Percentiles rank a stretch among this genome's conserved stretches.
Conservation (phyloP, 2,329 filamentous ascomycete genomes). For the Esteya vermicola region DNA sequence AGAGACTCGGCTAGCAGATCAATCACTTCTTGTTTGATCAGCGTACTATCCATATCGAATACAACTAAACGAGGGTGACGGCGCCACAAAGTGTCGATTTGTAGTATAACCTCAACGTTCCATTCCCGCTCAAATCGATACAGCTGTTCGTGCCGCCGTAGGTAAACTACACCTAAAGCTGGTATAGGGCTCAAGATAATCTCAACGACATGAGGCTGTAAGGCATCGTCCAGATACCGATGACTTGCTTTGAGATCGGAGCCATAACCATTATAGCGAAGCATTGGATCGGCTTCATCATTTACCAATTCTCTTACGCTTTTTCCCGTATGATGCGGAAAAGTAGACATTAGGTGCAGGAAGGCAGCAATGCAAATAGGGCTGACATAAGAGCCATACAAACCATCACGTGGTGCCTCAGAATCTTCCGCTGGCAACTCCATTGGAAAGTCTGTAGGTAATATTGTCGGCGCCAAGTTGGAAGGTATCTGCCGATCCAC, state of each 20-base stretch:
- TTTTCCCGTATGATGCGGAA: constrained; percentile 38
- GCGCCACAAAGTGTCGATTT: constrained; percentile 58
- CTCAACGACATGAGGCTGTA: constrained; percentile 51
- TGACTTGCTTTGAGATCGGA: constrained; percentile 45
- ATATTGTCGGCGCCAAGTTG: constrained; percentile 42
- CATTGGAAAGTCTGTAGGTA: constrained; percentile 26
- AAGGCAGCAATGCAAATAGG: constrained; percentile 52
- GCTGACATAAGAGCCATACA: constrained; percentile 52
- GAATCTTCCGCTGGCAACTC: constrained; percentile 8
- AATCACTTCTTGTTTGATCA: constrained; percentile 96
- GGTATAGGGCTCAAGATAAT: constrained; percentile 48
- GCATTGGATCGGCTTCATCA: neutral
- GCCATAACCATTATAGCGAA: constrained; percentile 5
- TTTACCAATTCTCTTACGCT: too few relatives aligned
- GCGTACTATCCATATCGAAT: constrained; percentile 97
- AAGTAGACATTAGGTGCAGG: constrained; percentile 49
- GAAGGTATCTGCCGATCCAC: constrained; percentile 23
- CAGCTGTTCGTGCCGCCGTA: constrained; percentile 68
- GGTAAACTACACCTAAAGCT: constrained; percentile 47
- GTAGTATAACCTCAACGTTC: constrained; percentile 74
- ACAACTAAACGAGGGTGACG: constrained; percentile 76
- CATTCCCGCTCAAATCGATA: constrained; percentile 78
- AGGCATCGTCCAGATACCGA: constrained; percentile 46
- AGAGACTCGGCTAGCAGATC: constrained; percentile 82
- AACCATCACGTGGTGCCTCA: constrained; percentile 39